Evolutionary conservation across 495 filamentous ascomycete genomes (phyloP).

Genomic region (Lophium mytilinum): DNA sequence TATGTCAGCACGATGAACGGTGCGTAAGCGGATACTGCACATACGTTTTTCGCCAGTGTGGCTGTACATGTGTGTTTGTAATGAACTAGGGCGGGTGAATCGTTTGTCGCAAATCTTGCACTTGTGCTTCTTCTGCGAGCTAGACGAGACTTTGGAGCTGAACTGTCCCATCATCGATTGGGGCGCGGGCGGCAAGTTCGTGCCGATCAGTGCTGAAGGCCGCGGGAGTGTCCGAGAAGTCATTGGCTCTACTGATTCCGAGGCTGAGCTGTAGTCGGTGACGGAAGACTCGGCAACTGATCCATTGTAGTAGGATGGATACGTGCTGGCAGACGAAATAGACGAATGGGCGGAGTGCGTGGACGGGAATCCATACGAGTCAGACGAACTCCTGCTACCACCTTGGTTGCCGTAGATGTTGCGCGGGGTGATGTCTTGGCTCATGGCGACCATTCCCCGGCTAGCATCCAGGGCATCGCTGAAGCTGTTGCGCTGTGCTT

Average conservation of each 20-base stretch:
- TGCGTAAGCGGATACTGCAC: conserved; percentile 34
- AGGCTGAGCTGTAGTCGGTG: conserved; percentile 86
- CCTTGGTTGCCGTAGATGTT: conserved; percentile 71
- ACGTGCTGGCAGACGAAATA: conserved; percentile 71
- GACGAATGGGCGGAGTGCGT: conserved; percentile 91
- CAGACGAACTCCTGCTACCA: conserved; percentile 60
- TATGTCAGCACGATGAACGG: conserved; percentile 32
- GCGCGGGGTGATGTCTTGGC: conserved; percentile 78
- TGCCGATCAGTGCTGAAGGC: conserved; percentile 60
- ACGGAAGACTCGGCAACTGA: conserved; percentile 78
- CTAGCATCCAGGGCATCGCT: conserved; percentile 82
- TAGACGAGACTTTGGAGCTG: conserved; percentile 92
- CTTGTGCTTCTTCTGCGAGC: conserved; percentile 98
- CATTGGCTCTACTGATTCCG: conserved; percentile 76
- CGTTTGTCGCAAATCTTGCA: conserved; percentile 99
- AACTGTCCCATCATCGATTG: conserved; percentile 99
- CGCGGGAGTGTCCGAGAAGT: conserved; percentile 75
- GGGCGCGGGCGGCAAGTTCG: conserved; percentile 66
- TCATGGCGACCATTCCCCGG: conserved; percentile 89
- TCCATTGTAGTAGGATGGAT: conserved; percentile 54
- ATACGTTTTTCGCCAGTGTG: conserved; percentile 98
- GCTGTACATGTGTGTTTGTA: conserved; percentile 98
- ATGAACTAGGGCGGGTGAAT: conserved; percentile 89
- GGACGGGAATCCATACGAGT: conserved; percentile 89
- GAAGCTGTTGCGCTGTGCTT: conserved; percentile 58